A percentile compares a stretch with the other conserved stretches of the same genome.
These are phyloP conservation scores for Onygenales sp. DNA, from an alignment of 2,329 filamentous ascomycete species.

Conservation along the genomic window DNA sequence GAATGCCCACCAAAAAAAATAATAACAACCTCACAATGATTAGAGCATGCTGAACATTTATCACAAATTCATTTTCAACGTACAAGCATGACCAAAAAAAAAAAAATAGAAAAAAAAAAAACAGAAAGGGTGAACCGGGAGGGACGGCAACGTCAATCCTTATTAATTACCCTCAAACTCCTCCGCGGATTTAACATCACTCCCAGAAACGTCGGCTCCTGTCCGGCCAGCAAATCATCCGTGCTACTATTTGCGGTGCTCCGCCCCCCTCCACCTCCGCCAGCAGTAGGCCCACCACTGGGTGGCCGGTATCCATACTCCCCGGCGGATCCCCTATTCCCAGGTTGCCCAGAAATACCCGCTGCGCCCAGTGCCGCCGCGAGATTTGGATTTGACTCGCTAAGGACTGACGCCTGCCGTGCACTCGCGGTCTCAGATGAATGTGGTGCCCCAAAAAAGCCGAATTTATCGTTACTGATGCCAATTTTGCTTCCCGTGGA, in stretches of 20 bases:
- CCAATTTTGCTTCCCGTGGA: slow-evolving; percentile 33
- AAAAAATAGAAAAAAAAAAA: neutral
- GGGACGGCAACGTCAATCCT: slow-evolving; percentile 29
- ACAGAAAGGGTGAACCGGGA: neutral
- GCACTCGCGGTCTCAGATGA: slow-evolving; percentile 18
- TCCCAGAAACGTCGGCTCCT: slow-evolving; percentile 63
- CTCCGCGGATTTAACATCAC: slow-evolving; percentile 59
- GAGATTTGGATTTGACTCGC: neutral
- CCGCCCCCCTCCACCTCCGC: slow-evolving; percentile 20
- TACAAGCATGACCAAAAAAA: neutral
- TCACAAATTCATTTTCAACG: neutral
- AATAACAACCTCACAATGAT: neutral
- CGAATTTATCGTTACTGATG: slow-evolving; percentile 5
- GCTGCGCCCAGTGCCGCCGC: neutral
- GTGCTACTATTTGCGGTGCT: slow-evolving; percentile 40
- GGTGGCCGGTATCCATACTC: slow-evolving; percentile 15
- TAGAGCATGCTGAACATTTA: too few relatives aligned
- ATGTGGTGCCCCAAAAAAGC: slow-evolving; percentile 4
- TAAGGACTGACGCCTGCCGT: slow-evolving; percentile 1
- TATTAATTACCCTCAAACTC: slow-evolving; percentile 60
- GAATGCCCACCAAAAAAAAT: neutral
- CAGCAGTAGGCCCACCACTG: slow-evolving; percentile 15
- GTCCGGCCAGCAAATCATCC: slow-evolving; percentile 51
- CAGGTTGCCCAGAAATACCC: slow-evolving; percentile 5
- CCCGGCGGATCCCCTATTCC: slow-evolving; percentile 5